Percentiles rank a stretch among this genome's conserved stretches.
These are phyloP conservation scores for Trichoderma brevicompactum DNA, from an alignment of 2,329 filamentous ascomycete species.

Conservation along the genomic window DNA sequence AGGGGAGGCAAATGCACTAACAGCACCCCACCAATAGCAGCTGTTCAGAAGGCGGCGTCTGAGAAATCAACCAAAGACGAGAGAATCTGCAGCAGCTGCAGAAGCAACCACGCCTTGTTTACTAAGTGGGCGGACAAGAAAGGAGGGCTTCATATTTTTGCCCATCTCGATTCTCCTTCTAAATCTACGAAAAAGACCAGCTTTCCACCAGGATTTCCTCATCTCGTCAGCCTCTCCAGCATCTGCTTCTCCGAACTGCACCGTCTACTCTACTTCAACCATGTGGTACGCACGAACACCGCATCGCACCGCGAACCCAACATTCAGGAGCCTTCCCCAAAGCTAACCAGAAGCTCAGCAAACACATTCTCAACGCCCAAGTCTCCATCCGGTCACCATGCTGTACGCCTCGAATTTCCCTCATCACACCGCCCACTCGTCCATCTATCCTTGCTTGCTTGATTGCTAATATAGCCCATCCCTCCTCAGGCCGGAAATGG, in stretches of 20 bases:
- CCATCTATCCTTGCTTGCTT: neutral
- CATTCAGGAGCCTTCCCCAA: neutral
- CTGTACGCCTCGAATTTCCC: slow-evolving; percentile 62
- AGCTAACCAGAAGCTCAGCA: slow-evolving; percentile 59
- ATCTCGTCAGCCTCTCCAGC: neutral
- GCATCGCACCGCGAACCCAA: neutral
- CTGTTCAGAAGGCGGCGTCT: neutral
- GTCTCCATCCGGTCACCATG: slow-evolving; percentile 94
- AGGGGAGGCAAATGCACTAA: slow-evolving; percentile 12
- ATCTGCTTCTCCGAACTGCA: too few species aligned
- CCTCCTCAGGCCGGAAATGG: slow-evolving; percentile 78
- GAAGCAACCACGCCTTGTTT: neutral
- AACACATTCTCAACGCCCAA: slow-evolving; percentile 97
- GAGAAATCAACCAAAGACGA: slow-evolving; percentile 13
- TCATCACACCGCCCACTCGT: neutral
- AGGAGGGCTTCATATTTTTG: neutral
- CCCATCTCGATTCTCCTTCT: neutral
- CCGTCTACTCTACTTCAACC: slow-evolving; percentile 3
- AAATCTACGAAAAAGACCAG: neutral
- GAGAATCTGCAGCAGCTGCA: slow-evolving; percentile 10
- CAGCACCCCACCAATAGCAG: slow-evolving; percentile 13
- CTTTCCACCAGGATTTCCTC: too few species aligned
- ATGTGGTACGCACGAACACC: slow-evolving; percentile 25
- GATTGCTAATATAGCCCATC: slow-evolving; percentile 19
- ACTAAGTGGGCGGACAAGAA: neutral